Percentiles rank a stretch among this genome's conserved stretches.
These are phyloP conservation scores for Kodamaea sp. DNA, from an alignment of 1,139 yeast species.

Conservation along the genomic window DNA sequence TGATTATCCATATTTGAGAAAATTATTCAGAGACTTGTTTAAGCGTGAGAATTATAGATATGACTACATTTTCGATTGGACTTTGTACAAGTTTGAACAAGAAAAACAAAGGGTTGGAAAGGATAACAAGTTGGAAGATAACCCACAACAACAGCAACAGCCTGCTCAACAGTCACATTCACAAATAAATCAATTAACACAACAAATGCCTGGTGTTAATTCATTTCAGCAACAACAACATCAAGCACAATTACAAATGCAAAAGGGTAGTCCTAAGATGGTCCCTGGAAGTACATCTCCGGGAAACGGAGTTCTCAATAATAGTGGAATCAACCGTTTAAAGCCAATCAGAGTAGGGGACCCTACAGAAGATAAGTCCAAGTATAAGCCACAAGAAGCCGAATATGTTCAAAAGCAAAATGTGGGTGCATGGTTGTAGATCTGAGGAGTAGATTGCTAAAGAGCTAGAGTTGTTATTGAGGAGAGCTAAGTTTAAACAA, in stretches of 20 bases:
- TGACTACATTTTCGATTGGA: constrained; percentile 97
- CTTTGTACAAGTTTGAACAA: constrained; percentile 74
- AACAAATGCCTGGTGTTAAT: constrained; percentile 1
- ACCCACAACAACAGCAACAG: constrained; percentile 10
- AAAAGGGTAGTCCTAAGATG: too few relatives aligned
- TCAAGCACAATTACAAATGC: too few relatives aligned
- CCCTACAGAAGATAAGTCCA: too few relatives aligned
- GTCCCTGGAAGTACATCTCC: too few relatives aligned
- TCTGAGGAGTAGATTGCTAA: background rate
- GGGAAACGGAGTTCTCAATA: too few relatives aligned
- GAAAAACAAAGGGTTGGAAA: constrained; percentile 58
- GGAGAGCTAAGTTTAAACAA: too few relatives aligned
- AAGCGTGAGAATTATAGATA: constrained; percentile 85
- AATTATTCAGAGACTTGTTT: constrained; percentile 84
- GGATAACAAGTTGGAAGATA: constrained; percentile 26
- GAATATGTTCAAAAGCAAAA: constrained; percentile 2
- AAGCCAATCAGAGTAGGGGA: too few relatives aligned
- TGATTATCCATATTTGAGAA: constrained; percentile 85
- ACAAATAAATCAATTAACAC: constrained; percentile 3
- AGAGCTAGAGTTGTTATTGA: too few relatives aligned
- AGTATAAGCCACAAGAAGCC: too few relatives aligned
- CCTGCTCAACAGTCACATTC: constrained; percentile 1
- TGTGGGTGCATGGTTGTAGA: constrained; percentile 8
- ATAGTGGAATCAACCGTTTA: too few relatives aligned
- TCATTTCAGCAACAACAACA: too few relatives aligned